Conservation (phyloP, 225 moss, liverwort and hornwort genomes). For the Polytrichum formosum region DNA sequence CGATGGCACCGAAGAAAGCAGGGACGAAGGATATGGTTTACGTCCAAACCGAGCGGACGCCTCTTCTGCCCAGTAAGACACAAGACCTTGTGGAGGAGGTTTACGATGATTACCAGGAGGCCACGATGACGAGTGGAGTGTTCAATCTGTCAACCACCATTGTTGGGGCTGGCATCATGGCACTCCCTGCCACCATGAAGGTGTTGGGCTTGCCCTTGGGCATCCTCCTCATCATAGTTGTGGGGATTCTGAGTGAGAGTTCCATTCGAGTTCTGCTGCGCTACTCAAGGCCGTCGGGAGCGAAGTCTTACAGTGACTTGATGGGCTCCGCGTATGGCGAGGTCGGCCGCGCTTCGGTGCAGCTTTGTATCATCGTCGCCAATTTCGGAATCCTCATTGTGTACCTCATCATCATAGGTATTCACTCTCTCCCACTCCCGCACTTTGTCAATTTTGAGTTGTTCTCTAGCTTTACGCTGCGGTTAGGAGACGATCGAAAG, state of each 20-base stretch:
- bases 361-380: slow-evolving; percentile 78
- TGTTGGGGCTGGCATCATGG: slow-evolving; percentile 96
- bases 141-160: slow-evolving; percentile 92
- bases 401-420: slow-evolving; percentile 94
- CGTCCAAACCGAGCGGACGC: slow-evolving; percentile 41
- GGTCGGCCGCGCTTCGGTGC: slow-evolving; percentile 49
- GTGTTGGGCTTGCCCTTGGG: slow-evolving; percentile 83
- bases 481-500: no score
- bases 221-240: slow-evolving; percentile 53
- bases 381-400: slow-evolving; percentile 82
- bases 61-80: slow-evolving; percentile 61
- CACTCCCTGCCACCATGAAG: slow-evolving; percentile 88
- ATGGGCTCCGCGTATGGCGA: slow-evolving; percentile 73
- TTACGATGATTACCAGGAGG: slow-evolving; percentile 77
- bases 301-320: slow-evolving; percentile 77
- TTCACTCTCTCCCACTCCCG: neutral
- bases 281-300: slow-evolving; percentile 60
- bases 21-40: slow-evolving; percentile 1
- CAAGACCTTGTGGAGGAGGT: slow-evolving; percentile 61
- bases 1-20: slow-evolving; percentile 21
- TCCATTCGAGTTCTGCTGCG: slow-evolving; percentile 69
- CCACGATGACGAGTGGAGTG: slow-evolving; percentile 63
- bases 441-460: no score
- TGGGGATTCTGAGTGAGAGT: slow-evolving; percentile 70
- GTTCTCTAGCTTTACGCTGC: no score